Base-by-base conservation (phyloP, 768 basidiomycete species). In the Pholiota molesta region DNA sequence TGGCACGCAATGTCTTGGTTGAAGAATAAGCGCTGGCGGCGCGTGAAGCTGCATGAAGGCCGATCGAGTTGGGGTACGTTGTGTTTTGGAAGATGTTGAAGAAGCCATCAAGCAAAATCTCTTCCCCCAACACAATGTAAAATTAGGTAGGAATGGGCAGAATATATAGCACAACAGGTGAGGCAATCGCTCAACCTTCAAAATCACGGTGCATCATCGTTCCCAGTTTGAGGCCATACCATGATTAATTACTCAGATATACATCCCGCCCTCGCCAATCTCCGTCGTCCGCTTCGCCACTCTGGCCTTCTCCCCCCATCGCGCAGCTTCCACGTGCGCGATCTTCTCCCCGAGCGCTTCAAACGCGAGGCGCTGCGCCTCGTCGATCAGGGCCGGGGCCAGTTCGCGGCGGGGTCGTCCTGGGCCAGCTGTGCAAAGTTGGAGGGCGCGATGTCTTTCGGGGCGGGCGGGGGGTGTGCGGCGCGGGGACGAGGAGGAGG, bases 401-500 rank as follows among this genome's bases (percentile, higher is more conserved):
- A 83, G 31, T 69, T 69, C 2, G 62, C 40, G 57, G 77, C 74
- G 35, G 39, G 39, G 16, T 44, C 42, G 26, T 76, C 69, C 5
- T 73, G 69, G n/a, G 40, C 19, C 13, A 78, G 64, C n/a, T 63
- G 68, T 6, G 72, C 69, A 57, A 76, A 68, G 42, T 77, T 72
- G 47, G 74, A 73, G 0, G 71, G 69, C 9, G 69, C 68, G 40
- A 86, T 71, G 3, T 66, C 64, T 23, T 74, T 75, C 0, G 86
- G 85, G 8, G 78, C 71, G 5, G 81, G 74, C 5, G 72, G 70
- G 5, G 78, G 71, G 23, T 77, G 56, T 77, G 79, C 1, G 80
- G 71, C 3, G 80, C 79, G 13, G 87, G 85, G 5, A 86, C 70
- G 31, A 87, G 79, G 23, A 87, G 60, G 13, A 82, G 68, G 14